Base-by-base conservation (phyloP, 257 asterid species). In the Solanum etuberosum region DNA sequence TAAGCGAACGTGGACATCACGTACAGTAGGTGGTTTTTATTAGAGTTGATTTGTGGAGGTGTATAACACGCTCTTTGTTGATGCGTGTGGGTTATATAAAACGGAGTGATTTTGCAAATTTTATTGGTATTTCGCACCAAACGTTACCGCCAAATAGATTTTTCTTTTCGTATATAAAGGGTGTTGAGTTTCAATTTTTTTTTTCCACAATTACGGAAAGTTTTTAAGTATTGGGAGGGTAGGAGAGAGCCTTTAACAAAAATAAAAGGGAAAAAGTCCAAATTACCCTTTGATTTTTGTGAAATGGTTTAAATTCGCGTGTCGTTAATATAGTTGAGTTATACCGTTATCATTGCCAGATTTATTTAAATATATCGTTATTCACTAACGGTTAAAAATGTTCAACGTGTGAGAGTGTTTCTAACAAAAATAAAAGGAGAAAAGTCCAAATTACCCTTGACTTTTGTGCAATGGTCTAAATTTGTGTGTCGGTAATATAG, bases 91-190 rank as follows among this genome's bases (percentile, higher is more conserved):
- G 12, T 29, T 10, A 34, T 38, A 16, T 31, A 21, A 29, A 35
- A 29, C 7, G 7, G 78, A 9, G 48, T 65, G 67, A 87, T 89
- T 85, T 88, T 38, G 51, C 74, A 87, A 46, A 84, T 88, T 92
- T 91, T 90, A 83, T 86, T 88, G 89, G 86, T 89, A 88, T 89
- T 92, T 86, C 93, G 94, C 95, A 91, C 93, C 92, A 76, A 91
- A 90, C 91, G 87, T 93, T 93, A 93, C 96, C 98, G 98, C 98
- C 97, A 94, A 93, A 88, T 89, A 83, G 88, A 83, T 82, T 82
- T 82, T 81, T 83, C 76, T 87, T 80, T 84, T 78, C 76, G n/a
- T 72, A 70, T 78, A 77, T 37, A 80, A 80, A 80, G 32, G 76
- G 85, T 76, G 70, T 86, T 40, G 80, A 1, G 57, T 85, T 71